Evolutionary conservation across 177 flowering plant genomes (phyloP).

Genomic region (Vitis hybrid): DNA sequence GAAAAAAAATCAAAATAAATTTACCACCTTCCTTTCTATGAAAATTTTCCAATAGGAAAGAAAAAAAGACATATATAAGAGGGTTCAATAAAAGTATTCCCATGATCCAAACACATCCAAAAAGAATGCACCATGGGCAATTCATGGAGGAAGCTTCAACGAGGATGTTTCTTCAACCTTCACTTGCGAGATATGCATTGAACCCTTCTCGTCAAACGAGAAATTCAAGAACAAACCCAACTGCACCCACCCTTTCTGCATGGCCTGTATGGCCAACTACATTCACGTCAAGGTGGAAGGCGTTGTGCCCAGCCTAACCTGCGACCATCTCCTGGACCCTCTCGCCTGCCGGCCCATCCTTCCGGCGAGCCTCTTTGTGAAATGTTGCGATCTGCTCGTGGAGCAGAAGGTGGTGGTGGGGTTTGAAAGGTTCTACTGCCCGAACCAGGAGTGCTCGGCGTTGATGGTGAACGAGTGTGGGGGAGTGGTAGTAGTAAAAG

Average conservation of each 20-base stretch:
- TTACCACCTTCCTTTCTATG: too few relatives aligned
- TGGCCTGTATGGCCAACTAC: slow-evolving; percentile 35
- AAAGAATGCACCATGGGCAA: background rate
- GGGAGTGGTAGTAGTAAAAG: too few relatives aligned
- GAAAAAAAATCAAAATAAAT: too few relatives aligned
- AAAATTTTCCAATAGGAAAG: too few relatives aligned
- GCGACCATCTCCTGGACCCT: slow-evolving; percentile 28
- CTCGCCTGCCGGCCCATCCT: slow-evolving; percentile 16
- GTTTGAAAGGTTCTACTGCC: slow-evolving; percentile 28
- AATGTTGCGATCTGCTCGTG: slow-evolving; percentile 37
- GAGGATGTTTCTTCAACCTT: slow-evolving; percentile 1
- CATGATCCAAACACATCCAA: too few relatives aligned
- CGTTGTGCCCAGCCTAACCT: slow-evolving; percentile 36
- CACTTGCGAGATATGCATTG: slow-evolving; percentile 47
- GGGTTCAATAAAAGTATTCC: too few relatives aligned
- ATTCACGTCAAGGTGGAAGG: slow-evolving; percentile 31
- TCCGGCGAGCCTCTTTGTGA: slow-evolving; percentile 17
- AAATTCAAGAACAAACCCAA: slow-evolving; percentile 16
- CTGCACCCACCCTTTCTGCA: slow-evolving; percentile 31
- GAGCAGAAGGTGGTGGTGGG: slow-evolving; percentile 14
- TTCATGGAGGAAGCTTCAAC: background rate
- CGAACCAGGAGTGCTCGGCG: slow-evolving; percentile 25
- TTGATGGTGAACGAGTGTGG: slow-evolving; percentile 13
- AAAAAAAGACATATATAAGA: too few relatives aligned
- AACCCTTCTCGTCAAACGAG: slow-evolving; percentile 15